Base-by-base conservation (phyloP, 2,329 filamentous ascomycete species). In the Mycosphaerella sp. region DNA sequence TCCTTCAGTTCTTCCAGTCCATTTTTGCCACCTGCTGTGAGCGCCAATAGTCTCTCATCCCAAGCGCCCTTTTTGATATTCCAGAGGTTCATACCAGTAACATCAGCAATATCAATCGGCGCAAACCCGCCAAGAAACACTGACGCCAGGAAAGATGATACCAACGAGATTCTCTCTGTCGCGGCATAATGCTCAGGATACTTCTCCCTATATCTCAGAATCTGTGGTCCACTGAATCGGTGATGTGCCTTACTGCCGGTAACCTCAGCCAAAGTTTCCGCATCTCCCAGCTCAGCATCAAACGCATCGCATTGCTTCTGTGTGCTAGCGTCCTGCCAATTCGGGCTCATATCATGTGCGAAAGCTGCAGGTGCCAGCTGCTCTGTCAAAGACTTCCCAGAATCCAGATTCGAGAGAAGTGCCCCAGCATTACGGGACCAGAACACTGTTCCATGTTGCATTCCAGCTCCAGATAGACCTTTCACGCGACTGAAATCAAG, bases 291-390 rank as follows among this genome's bases (percentile, higher is more conserved):
- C 47, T 76, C 74, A 4, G 74, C 78, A 68, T 97, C 90, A 65
- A 97, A 97, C 57, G 80, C 77, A 67, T 96, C 89, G 66, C 90
- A 96, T 72, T 98, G 87, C 59, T 77, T 77, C 73, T 96, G 89
- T 1, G 93, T 97, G 71, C 89, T 95, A 55, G 90, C 86, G 69
- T 98, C 93, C 72, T 97, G 93, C 93, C 93, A 98, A 69, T 97
- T 98, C 6, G 93, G 93, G 59, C 88, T 89, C 72, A 84, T 90
- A 4, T 86, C 84, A 68, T 94, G 86, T 13, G 89, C 86, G 65
- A 97, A 87, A 0, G 85, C 86, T 2, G 71, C 73, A 8, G 74
- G 72, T 32, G 41, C 49, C 21, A 97, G 74, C 72, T 95, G 89
- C 54, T 86, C 82, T 44, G 86, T 77, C 41, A 97, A 73, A 0